These are phyloP conservation scores for Atkinsonella texensis DNA, from an alignment of 2,329 filamentous ascomycete species.

Conservation along the genomic window DNA sequence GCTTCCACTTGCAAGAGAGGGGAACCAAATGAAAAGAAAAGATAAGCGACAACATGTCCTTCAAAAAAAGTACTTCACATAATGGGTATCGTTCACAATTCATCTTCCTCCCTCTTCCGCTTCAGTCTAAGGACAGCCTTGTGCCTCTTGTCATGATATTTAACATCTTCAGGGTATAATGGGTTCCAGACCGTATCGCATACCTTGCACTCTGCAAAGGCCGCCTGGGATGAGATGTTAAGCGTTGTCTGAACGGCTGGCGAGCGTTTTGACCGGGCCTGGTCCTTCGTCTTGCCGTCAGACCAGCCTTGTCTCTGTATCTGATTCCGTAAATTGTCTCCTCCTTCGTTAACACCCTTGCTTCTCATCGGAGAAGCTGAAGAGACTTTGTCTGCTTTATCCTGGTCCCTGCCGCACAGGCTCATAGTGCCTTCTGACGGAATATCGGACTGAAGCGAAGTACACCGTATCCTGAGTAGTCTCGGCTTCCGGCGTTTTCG, in stretches of 20 bases:
- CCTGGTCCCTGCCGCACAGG: conserved; percentile 1
- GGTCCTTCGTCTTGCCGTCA: conserved; percentile 1
- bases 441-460: conserved; percentile 8
- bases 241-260: conserved; percentile 29
- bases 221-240: conserved; percentile 28
- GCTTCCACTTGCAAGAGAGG: no score
- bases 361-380: neutral
- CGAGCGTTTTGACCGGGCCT: neutral
- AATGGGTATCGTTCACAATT: conserved; percentile 8
- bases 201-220: conserved; percentile 30
- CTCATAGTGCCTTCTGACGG: conserved; percentile 1
- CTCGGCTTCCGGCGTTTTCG: conserved; percentile 14
- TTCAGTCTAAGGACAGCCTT: conserved; percentile 19
- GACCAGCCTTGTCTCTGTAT: neutral
- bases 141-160: conserved; percentile 28
- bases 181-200: conserved; percentile 34
- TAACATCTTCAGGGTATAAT: conserved; percentile 30
- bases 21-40: no score
- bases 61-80: neutral
- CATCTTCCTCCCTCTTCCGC: conserved; percentile 13
- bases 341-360: neutral
- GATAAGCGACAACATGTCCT: no score
- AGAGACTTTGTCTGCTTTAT: neutral
- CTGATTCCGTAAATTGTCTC: neutral
- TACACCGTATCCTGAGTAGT: conserved; percentile 17